A percentile compares a stretch with the other conserved stretches of the same genome.
Evolutionary conservation across 169 alveolate genomes (phyloP).

Genomic region (Eimeria falciformis): DNA sequence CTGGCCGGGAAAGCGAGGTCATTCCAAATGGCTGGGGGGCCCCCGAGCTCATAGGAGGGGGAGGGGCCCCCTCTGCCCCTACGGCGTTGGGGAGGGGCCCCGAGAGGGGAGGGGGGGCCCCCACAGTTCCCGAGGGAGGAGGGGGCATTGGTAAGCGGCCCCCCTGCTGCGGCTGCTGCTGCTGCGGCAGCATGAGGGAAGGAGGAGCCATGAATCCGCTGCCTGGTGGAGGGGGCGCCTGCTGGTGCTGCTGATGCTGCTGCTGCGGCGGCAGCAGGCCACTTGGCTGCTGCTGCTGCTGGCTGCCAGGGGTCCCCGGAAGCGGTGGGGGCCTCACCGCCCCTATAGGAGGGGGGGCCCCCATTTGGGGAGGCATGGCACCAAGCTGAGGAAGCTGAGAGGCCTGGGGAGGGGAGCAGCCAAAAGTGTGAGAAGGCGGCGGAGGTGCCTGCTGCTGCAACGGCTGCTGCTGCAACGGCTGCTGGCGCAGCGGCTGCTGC

Average conservation of each 20-base stretch:
- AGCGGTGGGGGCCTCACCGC: constrained; percentile 47
- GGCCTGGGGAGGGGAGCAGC: not conserved
- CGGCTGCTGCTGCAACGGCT: not conserved
- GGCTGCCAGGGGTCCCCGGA: not conserved
- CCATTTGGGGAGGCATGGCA: constrained; percentile 29
- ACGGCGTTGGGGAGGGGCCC: not conserved
- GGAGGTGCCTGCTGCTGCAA: constrained; percentile 19
- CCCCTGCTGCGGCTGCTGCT: constrained; percentile 35
- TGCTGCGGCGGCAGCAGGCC: constrained; percentile 18
- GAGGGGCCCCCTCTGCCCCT: not conserved
- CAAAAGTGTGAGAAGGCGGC: constrained; percentile 11
- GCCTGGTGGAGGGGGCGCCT: not conserved
- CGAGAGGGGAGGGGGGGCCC: constrained; percentile 3
- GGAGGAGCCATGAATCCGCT: not conserved
- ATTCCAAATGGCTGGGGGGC: constrained; percentile 3
- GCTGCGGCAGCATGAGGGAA: not conserved
- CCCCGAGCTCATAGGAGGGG: not conserved
- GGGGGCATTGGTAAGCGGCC: constrained; percentile 19
- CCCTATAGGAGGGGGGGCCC: constrained; percentile 43
- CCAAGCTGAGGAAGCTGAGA: not conserved
- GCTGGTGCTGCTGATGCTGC: constrained; percentile 46
- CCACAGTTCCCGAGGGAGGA: not conserved
- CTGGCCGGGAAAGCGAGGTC: not conserved
- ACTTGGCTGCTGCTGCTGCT: constrained; percentile 15
- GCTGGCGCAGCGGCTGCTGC: constrained; percentile 4